phyloP scores from a whole-genome alignment of 1,284 basidiomycete genomes.

The Fomes fomentarius region DNA sequence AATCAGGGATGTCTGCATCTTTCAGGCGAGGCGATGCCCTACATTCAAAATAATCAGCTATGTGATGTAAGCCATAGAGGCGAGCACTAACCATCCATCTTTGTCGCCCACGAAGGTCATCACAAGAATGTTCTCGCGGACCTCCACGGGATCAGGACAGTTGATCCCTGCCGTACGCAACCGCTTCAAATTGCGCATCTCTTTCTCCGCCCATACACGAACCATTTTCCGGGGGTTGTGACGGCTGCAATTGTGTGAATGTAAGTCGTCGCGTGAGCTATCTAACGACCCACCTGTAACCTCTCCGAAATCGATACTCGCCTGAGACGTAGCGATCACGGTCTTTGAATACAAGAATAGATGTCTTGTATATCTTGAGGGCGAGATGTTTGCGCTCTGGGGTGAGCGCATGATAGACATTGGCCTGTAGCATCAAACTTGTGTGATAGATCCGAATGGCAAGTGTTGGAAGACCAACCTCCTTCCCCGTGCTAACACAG shows the following conservation, averaged over 20 bases:
- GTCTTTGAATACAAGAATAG: slow-evolving; percentile 97
- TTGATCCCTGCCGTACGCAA: slow-evolving; percentile 81
- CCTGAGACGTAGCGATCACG: slow-evolving; percentile 92
- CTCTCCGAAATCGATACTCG: slow-evolving; percentile 92
- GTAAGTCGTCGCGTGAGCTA: too few species aligned
- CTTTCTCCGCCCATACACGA: slow-evolving; percentile 98
- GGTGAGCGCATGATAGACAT: slow-evolving; percentile 88
- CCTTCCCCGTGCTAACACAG: slow-evolving; percentile 95
- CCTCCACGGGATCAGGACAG: slow-evolving; percentile 90
- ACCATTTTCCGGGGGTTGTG: slow-evolving; percentile 99
- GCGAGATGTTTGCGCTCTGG: slow-evolving; percentile 73
- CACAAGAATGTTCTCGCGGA: slow-evolving; percentile 95
- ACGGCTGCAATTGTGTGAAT: slow-evolving; percentile 45
- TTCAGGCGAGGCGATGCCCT: slow-evolving; percentile 92
- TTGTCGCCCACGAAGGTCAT: slow-evolving; percentile 91
- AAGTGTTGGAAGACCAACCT: slow-evolving; percentile 63
- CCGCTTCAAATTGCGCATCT: slow-evolving; percentile 94
- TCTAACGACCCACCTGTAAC: slow-evolving; percentile 70
- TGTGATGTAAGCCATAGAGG: not conserved
- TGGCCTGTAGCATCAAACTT: too few species aligned
- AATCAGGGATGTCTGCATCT: slow-evolving; percentile 73
- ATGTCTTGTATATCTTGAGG: slow-evolving; percentile 98
- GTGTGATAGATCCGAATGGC: too few species aligned
- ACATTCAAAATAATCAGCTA: too few species aligned
- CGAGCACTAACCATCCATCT: slow-evolving; percentile 73